These are phyloP conservation scores for Termitomyces sp. DNA, from an alignment of 768 basidiomycete genomes.

Conservation along the genomic window DNA sequence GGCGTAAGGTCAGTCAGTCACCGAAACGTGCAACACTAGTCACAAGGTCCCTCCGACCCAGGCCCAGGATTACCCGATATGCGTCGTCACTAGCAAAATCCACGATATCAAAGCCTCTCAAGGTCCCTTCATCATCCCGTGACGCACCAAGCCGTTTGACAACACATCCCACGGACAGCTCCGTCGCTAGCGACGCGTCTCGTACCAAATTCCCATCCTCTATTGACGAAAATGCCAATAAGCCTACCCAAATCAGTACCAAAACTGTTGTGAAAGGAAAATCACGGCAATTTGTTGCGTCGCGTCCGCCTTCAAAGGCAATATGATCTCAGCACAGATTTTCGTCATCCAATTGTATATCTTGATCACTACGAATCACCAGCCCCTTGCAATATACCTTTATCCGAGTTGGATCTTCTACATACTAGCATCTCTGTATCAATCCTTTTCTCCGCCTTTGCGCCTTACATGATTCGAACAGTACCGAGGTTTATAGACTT, in stretches of 20 bases:
- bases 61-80: constrained; percentile 12
- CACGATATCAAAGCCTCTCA: constrained; percentile 9
- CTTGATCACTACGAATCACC: neutral
- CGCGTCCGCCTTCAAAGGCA: constrained; percentile 1
- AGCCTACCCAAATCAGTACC: neutral
- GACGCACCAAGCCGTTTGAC: neutral
- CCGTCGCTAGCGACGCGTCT: neutral
- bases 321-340: constrained; percentile 2
- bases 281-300: neutral
- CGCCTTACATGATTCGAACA: neutral
- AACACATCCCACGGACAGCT: neutral
- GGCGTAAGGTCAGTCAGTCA: constrained; percentile 24
- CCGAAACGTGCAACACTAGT: constrained; percentile 6
- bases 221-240: neutral
- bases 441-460: neutral
- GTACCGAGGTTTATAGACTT: neutral
- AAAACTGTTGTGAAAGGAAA: neutral
- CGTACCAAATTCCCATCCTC: constrained; percentile 1
- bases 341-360: constrained; percentile 2
- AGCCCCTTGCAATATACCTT: neutral
- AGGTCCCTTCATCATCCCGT: constrained; percentile 9
- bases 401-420: neutral
- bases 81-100: neutral
- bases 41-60: constrained; percentile 10
- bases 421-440: constrained; percentile 4